These are phyloP conservation scores for Martensiomyces pterosporus DNA, from an alignment of 192 early-diverging fungal genomes.

Conservation along the genomic window DNA sequence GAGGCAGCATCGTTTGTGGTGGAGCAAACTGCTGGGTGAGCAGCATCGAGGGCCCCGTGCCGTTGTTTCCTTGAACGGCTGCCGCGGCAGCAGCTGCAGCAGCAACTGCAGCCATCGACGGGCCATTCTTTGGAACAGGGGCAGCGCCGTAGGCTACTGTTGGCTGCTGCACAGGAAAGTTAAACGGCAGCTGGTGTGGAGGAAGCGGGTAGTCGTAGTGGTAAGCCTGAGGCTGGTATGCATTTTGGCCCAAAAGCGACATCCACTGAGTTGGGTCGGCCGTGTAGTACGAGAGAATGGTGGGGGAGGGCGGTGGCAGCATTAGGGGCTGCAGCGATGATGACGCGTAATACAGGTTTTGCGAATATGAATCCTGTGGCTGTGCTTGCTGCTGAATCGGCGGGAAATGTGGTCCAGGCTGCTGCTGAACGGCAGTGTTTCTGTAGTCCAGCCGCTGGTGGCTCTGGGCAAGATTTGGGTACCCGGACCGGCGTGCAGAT, in stretches of 20 bases:
- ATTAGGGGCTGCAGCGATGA: slow-evolving; percentile 42
- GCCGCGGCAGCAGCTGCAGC: slow-evolving; percentile 17
- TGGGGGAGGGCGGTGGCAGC: slow-evolving; percentile 52
- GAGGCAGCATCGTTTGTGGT: slow-evolving; percentile 14
- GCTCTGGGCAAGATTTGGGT: no score
- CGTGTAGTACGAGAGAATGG: slow-evolving; percentile 51
- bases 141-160: slow-evolving; percentile 12
- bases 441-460: not conserved
- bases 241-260: slow-evolving; percentile 36
- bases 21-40: slow-evolving; percentile 39
- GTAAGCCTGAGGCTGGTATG: slow-evolving; percentile 40
- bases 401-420: not conserved
- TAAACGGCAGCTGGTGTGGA: slow-evolving; percentile 20
- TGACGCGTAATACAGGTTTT: slow-evolving; percentile 20
- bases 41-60: slow-evolving; percentile 20
- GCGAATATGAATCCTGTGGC: slow-evolving; percentile 12
- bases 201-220: slow-evolving; percentile 41
- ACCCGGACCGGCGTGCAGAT: not conserved
- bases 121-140: slow-evolving; percentile 6
- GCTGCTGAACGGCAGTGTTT: slow-evolving; percentile 5
- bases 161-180: slow-evolving; percentile 20
- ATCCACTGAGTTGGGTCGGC: slow-evolving; percentile 42
- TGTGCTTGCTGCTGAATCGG: slow-evolving; percentile 10
- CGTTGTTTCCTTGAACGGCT: slow-evolving; percentile 10
- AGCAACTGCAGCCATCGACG: slow-evolving; percentile 4